These are phyloP conservation scores for Myxozyma geophila DNA, from an alignment of 805 yeast species.

Conservation along the genomic window DNA sequence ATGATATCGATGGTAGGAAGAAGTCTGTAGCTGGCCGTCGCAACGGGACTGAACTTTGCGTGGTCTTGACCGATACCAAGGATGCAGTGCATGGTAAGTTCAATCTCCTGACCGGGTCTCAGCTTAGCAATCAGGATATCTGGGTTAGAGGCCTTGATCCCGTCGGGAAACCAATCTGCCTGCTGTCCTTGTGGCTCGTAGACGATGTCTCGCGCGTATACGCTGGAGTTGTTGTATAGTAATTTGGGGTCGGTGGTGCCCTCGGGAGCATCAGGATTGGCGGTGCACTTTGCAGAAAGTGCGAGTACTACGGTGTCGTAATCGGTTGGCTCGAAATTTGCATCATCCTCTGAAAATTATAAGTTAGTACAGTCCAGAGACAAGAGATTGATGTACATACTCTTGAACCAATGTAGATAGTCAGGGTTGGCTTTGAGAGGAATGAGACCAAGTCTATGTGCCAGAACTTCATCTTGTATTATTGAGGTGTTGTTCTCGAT, in stretches of 20 bases:
- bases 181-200: conserved; percentile 94
- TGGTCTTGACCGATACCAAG: conserved; percentile 94
- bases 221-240: conserved; percentile 79
- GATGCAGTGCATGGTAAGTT: conserved; percentile 85
- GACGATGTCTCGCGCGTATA: conserved; percentile 86
- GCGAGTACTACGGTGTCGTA: conserved; percentile 86
- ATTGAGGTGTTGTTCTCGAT: conserved; percentile 94
- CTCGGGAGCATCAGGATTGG: conserved; percentile 80
- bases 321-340: conserved; percentile 61
- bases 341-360: conserved; percentile 43
- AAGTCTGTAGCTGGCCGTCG: conserved; percentile 93
- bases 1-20: conserved; percentile 83
- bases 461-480: conserved; percentile 94
- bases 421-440: conserved; percentile 95
- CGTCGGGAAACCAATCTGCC: conserved; percentile 66
- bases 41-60: conserved; percentile 96
- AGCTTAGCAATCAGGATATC: conserved; percentile 88
- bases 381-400: conserved; percentile 4
- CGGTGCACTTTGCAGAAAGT: conserved; percentile 80
- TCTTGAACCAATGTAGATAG: conserved; percentile 79
- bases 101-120: conserved; percentile 96
- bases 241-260: conserved; percentile 80
- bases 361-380: neutral
- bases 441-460: conserved; percentile 91
- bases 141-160: conserved; percentile 58